Conservation (phyloP, 2,329 filamentous ascomycete species). For the Pseudodiploospora longispora region DNA sequence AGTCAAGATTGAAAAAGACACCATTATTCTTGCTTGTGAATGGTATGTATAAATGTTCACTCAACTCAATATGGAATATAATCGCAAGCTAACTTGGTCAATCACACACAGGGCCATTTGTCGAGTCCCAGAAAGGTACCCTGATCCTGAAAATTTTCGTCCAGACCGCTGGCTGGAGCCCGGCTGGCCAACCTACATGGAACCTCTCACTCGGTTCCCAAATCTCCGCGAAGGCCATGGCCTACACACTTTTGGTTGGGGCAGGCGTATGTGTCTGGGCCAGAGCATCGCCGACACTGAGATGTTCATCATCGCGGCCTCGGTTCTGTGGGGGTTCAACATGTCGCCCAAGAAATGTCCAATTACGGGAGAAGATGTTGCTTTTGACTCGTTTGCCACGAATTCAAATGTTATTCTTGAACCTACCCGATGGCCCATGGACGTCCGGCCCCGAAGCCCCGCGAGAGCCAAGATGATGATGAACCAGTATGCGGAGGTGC, state of each 20-base stretch:
- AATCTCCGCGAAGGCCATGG: slow-evolving; percentile 49
- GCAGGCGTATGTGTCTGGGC: slow-evolving; percentile 1
- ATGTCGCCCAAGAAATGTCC: slow-evolving; percentile 32
- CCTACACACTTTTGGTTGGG: slow-evolving; percentile 36
- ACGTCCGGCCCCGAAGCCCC: slow-evolving; percentile 33
- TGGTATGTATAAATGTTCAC: slow-evolving; percentile 27
- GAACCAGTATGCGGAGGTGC: slow-evolving; percentile 25
- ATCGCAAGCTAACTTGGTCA: neutral
- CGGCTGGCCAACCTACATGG: slow-evolving; percentile 57
- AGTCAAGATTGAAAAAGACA: slow-evolving; percentile 39
- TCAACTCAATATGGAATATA: neutral
- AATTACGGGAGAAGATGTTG: slow-evolving; percentile 31
- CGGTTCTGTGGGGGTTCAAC: slow-evolving; percentile 42
- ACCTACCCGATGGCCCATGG: slow-evolving; percentile 38
- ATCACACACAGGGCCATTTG: slow-evolving; percentile 40
- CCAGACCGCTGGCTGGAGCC: slow-evolving; percentile 56
- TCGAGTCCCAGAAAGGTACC: slow-evolving; percentile 50
- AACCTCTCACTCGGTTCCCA: slow-evolving; percentile 54
- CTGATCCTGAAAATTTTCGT: slow-evolving; percentile 53
- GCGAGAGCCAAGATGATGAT: slow-evolving; percentile 30
- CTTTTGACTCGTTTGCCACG: slow-evolving; percentile 41
- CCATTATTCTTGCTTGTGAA: slow-evolving; percentile 41
- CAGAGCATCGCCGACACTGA: slow-evolving; percentile 31
- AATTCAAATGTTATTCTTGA: slow-evolving; percentile 47
- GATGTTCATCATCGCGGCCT: slow-evolving; percentile 41